Evolutionary conservation across 2,329 filamentous ascomycete genomes (phyloP).

Genomic region (Neonectria sp.): DNA sequence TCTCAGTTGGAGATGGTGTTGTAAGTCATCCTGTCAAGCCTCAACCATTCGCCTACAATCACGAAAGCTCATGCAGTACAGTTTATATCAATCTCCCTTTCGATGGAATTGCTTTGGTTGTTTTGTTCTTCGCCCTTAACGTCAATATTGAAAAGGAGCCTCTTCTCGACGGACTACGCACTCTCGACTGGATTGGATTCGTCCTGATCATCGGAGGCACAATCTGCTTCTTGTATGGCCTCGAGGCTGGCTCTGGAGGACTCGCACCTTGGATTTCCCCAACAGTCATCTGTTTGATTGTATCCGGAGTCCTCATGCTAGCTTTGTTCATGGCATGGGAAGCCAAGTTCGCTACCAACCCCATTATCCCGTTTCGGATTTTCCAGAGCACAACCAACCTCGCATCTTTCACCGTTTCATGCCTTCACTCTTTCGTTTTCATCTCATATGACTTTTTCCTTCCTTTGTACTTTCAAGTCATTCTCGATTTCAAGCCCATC

Average conservation of each 20-base stretch:
- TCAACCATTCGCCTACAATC: not conserved
- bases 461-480: slow-evolving; percentile 86
- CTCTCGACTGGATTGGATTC: slow-evolving; percentile 72
- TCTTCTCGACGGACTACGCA: slow-evolving; percentile 72
- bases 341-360: slow-evolving; percentile 79
- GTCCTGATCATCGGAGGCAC: slow-evolving; percentile 81
- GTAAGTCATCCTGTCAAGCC: slow-evolving; percentile 22
- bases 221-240: slow-evolving; percentile 87
- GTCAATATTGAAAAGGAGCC: slow-evolving; percentile 78
- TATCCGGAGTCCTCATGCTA: slow-evolving; percentile 78
- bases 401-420: slow-evolving; percentile 75
- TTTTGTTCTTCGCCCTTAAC: slow-evolving; percentile 74
- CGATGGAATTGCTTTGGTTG: slow-evolving; percentile 59
- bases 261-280: slow-evolving; percentile 81
- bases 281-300: slow-evolving; percentile 81
- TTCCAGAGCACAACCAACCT: slow-evolving; percentile 78
- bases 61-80: not conserved
- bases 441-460: slow-evolving; percentile 84
- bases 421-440: slow-evolving; percentile 82
- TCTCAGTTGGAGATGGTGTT: slow-evolving; percentile 78
- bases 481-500: slow-evolving; percentile 77
- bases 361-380: slow-evolving; percentile 81
- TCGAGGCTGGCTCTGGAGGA: slow-evolving; percentile 83
- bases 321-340: slow-evolving; percentile 80
- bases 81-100: slow-evolving; percentile 74